Evolutionary conservation across 2,329 filamentous ascomycete species (phyloP).

Genomic region (Trichophaea hybrida): DNA sequence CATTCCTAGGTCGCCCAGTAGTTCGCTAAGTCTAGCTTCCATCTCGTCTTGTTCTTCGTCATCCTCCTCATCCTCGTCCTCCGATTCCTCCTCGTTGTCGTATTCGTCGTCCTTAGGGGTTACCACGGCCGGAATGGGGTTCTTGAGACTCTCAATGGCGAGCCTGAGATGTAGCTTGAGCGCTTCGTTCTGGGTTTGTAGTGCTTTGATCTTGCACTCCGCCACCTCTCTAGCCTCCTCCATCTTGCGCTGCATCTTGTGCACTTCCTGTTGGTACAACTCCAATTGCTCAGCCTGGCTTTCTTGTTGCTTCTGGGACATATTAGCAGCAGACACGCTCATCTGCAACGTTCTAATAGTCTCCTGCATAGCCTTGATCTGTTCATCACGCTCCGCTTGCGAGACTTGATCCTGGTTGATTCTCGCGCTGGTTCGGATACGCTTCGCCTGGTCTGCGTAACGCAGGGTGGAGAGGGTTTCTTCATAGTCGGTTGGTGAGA

Average conservation of each 20-base stretch:
- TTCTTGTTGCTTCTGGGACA: constrained; percentile 60
- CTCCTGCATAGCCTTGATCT: constrained; percentile 88
- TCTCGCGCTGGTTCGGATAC: constrained; percentile 82
- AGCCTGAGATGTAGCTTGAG: constrained; percentile 75
- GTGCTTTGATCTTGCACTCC: constrained; percentile 81
- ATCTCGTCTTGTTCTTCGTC: constrained; percentile 53
- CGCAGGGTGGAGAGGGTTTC: constrained; percentile 91
- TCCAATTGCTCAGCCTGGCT: constrained; percentile 73
- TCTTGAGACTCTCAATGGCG: constrained; percentile 49
- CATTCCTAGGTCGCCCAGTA: constrained; percentile 63
- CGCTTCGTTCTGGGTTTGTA: constrained; percentile 83
- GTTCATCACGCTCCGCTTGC: constrained; percentile 81
- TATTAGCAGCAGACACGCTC: constrained; percentile 49
- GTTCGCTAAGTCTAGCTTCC: constrained; percentile 59
- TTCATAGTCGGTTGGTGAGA: constrained; percentile 88
- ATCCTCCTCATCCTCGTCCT: constrained; percentile 37
- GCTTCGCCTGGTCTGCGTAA: constrained; percentile 95
- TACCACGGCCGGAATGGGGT: constrained; percentile 59
- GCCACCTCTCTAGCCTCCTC: constrained; percentile 81
- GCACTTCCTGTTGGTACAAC: constrained; percentile 84
- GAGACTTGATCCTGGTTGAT: constrained; percentile 94
- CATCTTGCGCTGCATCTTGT: constrained; percentile 86
- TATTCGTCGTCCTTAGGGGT: constrained; percentile 30
- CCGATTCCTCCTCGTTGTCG: constrained; percentile 41
- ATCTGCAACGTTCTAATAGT: constrained; percentile 80